These are phyloP conservation scores for Aspergillus sp. DNA, from an alignment of 2,329 filamentous ascomycete species.

Conservation along the genomic window DNA sequence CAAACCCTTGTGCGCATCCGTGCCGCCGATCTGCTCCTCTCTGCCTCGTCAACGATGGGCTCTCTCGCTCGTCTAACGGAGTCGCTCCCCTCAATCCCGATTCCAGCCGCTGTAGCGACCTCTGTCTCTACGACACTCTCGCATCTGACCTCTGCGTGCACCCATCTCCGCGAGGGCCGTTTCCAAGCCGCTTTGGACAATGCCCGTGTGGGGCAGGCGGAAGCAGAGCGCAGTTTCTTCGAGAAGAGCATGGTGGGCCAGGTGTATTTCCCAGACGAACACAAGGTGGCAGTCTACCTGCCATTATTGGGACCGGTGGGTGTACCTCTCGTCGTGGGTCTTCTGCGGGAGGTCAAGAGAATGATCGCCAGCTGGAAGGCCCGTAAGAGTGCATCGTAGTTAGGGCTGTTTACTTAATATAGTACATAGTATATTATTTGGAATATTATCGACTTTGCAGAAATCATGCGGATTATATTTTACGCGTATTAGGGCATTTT, in stretches of 20 bases:
- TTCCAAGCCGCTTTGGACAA: conserved; percentile 70
- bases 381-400: conserved; percentile 11
- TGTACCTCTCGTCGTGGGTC: conserved; percentile 80
- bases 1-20: conserved; percentile 83
- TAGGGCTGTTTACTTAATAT: background rate
- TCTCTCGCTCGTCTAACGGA: conserved; percentile 81
- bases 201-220: conserved; percentile 79
- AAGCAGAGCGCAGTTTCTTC: conserved; percentile 93
- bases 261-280: conserved; percentile 97
- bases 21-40: conserved; percentile 78
- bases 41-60: conserved; percentile 90
- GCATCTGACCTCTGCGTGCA: conserved; percentile 75
- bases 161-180: conserved; percentile 60
- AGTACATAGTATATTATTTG: background rate
- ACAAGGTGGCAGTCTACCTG: conserved; percentile 94
- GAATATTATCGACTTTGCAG: background rate
- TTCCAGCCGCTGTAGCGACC: conserved; percentile 80
- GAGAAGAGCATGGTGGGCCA: conserved; percentile 99
- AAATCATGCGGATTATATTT: too few relatives aligned
- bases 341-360: conserved; percentile 75
- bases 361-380: conserved; percentile 32
- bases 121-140: conserved; percentile 76
- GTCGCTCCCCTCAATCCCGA: conserved; percentile 84
- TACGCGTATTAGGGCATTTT: background rate
- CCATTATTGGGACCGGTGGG: conserved; percentile 86